Evolutionary conservation across 805 yeast genomes (phyloP).

Genomic region (Metschnikowia picachoensis): DNA sequence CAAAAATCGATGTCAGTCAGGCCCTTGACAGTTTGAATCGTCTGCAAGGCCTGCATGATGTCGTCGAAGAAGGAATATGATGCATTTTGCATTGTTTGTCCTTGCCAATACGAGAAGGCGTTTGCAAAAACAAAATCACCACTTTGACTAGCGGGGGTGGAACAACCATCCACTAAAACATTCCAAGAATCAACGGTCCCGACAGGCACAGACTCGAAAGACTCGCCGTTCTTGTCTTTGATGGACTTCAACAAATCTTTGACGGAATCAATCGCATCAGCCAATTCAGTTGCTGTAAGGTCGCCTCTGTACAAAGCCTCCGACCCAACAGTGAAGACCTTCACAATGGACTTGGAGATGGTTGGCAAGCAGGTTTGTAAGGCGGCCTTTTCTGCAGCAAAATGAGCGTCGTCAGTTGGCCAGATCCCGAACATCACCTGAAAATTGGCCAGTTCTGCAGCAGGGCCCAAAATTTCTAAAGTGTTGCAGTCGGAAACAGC

Average conservation of each 20-base stretch:
- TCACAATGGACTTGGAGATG: slow-evolving; percentile 63
- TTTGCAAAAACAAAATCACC: slow-evolving; percentile 87
- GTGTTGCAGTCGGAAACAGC: slow-evolving; percentile 96
- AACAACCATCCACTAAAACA: slow-evolving; percentile 74
- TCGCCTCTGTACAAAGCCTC: slow-evolving; percentile 94
- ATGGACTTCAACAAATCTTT: slow-evolving; percentile 57
- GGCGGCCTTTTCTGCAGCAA: slow-evolving; percentile 68
- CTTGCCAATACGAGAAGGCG: slow-evolving; percentile 99
- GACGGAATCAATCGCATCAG: slow-evolving; percentile 59
- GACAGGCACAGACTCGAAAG: slow-evolving; percentile 68
- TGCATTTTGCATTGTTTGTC: slow-evolving; percentile 78
- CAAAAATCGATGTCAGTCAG: slow-evolving; percentile 81
- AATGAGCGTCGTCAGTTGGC: slow-evolving; percentile 88
- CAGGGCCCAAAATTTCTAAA: slow-evolving; percentile 79
- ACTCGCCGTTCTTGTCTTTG: slow-evolving; percentile 75
- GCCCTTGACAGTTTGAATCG: slow-evolving; percentile 82
- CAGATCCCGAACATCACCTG: slow-evolving; percentile 80
- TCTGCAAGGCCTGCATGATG: slow-evolving; percentile 94
- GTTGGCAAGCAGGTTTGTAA: slow-evolving; percentile 66
- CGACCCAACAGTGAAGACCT: slow-evolving; percentile 85
- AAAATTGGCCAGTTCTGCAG: slow-evolving; percentile 75
- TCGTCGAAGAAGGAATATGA: slow-evolving; percentile 93
- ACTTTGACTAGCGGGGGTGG: slow-evolving; percentile 67
- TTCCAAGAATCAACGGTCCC: slow-evolving; percentile 98
- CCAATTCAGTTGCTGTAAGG: slow-evolving; percentile 69